phyloP scores from a whole-genome alignment of 1,284 basidiomycete species.

The Cutaneotrichosporon sp. region DNA sequence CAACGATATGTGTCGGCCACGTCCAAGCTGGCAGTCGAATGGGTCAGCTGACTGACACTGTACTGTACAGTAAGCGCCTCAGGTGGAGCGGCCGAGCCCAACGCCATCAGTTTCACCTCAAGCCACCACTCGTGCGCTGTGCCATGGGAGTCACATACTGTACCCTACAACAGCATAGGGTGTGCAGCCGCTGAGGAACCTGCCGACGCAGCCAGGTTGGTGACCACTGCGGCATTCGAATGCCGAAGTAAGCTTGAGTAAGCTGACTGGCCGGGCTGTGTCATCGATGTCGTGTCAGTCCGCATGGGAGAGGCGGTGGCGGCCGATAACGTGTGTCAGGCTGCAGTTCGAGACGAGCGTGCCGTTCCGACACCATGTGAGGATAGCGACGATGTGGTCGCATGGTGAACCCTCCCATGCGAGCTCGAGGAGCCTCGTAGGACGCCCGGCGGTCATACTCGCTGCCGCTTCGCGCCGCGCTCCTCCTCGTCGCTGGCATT shows the following conservation, averaged over 20 bases:
- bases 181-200: too few relatives aligned
- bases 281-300: not conserved
- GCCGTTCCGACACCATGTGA: not conserved
- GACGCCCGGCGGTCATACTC: constrained; percentile 3
- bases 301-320: too few relatives aligned
- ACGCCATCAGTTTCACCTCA: not conserved
- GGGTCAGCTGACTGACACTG: not conserved
- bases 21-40: not conserved
- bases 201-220: too few relatives aligned
- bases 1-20: not conserved
- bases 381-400: not conserved
- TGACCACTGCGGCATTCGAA: not conserved
- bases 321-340: not conserved
- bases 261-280: not conserved
- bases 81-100: not conserved
- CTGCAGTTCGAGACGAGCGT: too few relatives aligned
- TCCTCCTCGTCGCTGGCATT: not conserved
- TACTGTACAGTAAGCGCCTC: not conserved
- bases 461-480: not conserved
- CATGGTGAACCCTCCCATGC: too few relatives aligned
- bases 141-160: too few relatives aligned
- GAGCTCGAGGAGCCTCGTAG: not conserved
- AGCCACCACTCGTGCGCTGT: not conserved
- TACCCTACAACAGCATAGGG: too few relatives aligned
- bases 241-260: not conserved